These are phyloP conservation scores for Jackrogersella minutella DNA, from an alignment of 495 filamentous ascomycete genomes.

Conservation along the genomic window DNA sequence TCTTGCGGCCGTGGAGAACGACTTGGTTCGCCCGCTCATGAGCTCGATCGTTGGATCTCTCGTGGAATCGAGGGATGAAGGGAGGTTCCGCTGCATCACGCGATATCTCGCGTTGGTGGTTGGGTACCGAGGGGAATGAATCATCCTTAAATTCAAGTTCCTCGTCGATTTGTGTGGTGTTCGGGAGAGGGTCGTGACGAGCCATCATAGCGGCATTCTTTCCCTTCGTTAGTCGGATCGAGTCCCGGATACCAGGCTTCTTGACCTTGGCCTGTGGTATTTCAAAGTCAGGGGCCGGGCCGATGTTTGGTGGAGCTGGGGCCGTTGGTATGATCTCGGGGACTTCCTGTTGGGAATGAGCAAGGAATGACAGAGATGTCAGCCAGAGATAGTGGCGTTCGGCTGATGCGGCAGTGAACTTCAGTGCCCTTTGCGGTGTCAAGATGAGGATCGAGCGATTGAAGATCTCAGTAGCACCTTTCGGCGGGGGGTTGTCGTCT, in stretches of 20 bases:
- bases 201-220: slow-evolving; percentile 62
- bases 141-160: slow-evolving; percentile 32
- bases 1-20: slow-evolving; percentile 73
- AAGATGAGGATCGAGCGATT: slow-evolving; percentile 95
- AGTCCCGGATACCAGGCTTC: slow-evolving; percentile 81
- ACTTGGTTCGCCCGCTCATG: slow-evolving; percentile 58
- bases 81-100: slow-evolving; percentile 75
- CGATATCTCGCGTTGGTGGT: slow-evolving; percentile 52
- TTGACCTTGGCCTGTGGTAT: slow-evolving; percentile 52
- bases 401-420: slow-evolving; percentile 84
- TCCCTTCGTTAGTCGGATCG: slow-evolving; percentile 86
- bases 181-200: slow-evolving; percentile 26
- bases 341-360: slow-evolving; percentile 79
- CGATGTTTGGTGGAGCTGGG: slow-evolving; percentile 58
- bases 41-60: slow-evolving; percentile 47
- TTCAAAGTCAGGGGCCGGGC: slow-evolving; percentile 58
- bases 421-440: slow-evolving; percentile 91
- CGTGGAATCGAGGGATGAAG: slow-evolving; percentile 77
- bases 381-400: slow-evolving; percentile 97
- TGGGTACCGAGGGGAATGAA: slow-evolving; percentile 34
- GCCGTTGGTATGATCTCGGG: slow-evolving; percentile 71
- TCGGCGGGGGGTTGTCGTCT: slow-evolving; percentile 89
- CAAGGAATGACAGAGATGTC: slow-evolving; percentile 90
- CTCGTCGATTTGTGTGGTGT: slow-evolving; percentile 34
- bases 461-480: slow-evolving; percentile 71